Base-by-base conservation (phyloP, 2,329 filamentous ascomycete genomes). In the Pestalotiopsis sp. region DNA sequence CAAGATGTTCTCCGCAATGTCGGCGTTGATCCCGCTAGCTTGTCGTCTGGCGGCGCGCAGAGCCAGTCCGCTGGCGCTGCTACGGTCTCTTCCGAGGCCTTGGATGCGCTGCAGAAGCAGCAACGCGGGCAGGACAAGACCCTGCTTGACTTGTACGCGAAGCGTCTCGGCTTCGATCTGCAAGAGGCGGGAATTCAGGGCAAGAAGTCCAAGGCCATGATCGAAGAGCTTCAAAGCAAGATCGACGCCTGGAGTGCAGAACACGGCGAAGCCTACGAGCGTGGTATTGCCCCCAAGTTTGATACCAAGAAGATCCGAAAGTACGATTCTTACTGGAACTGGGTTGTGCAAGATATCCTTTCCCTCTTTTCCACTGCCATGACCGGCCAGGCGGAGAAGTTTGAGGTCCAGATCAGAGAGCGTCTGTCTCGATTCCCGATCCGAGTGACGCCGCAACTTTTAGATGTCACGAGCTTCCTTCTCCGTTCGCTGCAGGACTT, bases 261-360 rank as follows among this genome's bases (percentile, higher is more conserved):
- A 68, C 71, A 77, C 39, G 79, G 74, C 17, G 76, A 77, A 6
- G 67, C 71, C 11, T 80, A 77, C 63, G 66, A 71, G 3, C 61
- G 67, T 23, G 79, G 79, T 3, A 77, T 80, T 12, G 63, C 70
- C 12, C 73, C 78, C 2, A 68, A 73, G 0, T 81, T 80, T 49
- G 71, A 77, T 25, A n/a, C 66, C 14, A 64, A 59, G 0, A 77
- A 80, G 58, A 68, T 68, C 17, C 74, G 80, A 1, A 58, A 66
- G 3, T 81, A 77, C 69, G 72, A 79, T 56, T 81, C 78, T 2
- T 78, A 71, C 66, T 81, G 80, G 80, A 81, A 80, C 65, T 80
- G 78, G 78, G 77, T 68, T 2, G 66, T 73, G 0, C 74, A 79
- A 67, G 77, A 77, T 31, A 27, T 69, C 4, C 20, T 69, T 3